phyloP scores from a whole-genome alignment of 169 alveolate genomes.

The Amoebophrya sp. region DNA sequence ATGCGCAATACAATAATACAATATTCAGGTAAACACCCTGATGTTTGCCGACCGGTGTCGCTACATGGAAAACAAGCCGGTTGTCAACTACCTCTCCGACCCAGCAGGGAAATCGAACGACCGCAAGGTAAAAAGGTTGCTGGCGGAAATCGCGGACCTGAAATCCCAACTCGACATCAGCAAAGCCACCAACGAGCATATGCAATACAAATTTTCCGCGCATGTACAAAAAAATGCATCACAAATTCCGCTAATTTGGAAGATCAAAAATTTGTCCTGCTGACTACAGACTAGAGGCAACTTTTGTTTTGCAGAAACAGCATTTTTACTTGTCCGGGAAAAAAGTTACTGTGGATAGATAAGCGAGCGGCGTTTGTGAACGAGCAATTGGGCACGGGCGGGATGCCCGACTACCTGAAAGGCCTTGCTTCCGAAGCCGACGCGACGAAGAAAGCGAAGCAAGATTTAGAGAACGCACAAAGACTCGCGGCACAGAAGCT shows the following conservation, averaged over 20 bases:
- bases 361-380: background rate
- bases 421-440: background rate
- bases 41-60: conserved; percentile 34
- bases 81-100: background rate
- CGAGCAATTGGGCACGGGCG: background rate
- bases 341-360: too few species aligned
- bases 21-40: conserved; percentile 9
- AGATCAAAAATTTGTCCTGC: too few species aligned
- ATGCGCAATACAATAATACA: background rate
- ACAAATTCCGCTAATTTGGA: too few species aligned
- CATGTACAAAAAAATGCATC: too few species aligned
- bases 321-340: too few species aligned
- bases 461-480: background rate
- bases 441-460: background rate
- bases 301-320: too few species aligned
- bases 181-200: background rate
- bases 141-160: background rate
- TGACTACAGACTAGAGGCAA: too few species aligned
- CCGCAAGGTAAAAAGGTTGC: background rate
- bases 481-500: background rate
- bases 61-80: conserved; percentile 26
- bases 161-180: background rate
- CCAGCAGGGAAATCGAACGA: background rate
- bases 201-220: too few species aligned
- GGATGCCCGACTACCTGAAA: background rate